A percentile compares a stretch with the other conserved stretches of the same genome.
These are phyloP conservation scores for Ophiocordyceps camponoti-leonardi DNA, from an alignment of 2,329 filamentous ascomycete species.

Conservation along the genomic window DNA sequence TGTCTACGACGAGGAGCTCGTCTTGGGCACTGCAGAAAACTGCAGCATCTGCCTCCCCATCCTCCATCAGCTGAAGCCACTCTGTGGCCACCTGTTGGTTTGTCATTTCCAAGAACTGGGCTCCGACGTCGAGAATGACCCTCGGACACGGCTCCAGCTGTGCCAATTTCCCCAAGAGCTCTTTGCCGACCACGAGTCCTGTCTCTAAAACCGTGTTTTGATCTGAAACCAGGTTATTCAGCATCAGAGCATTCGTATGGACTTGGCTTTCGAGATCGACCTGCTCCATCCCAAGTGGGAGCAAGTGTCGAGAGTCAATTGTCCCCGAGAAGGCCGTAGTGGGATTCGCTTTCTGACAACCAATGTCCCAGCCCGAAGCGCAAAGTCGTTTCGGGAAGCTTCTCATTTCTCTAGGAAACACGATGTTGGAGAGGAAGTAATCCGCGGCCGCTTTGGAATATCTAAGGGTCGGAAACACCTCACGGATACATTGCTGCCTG, in stretches of 20 bases:
- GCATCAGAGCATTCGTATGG: slow-evolving; percentile 49
- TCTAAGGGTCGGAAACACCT: slow-evolving; percentile 33
- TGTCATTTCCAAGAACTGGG: slow-evolving; percentile 45
- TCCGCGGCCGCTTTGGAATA: slow-evolving; percentile 36
- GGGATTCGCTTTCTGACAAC: slow-evolving; percentile 20
- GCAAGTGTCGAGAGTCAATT: slow-evolving; percentile 35
- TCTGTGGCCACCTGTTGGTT: slow-evolving; percentile 33
- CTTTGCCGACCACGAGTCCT: background rate
- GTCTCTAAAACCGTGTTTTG: slow-evolving; percentile 21
- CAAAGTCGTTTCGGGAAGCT: slow-evolving; percentile 44
- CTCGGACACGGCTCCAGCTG: background rate
- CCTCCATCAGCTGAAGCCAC: slow-evolving; percentile 26
- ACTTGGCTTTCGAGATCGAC: slow-evolving; percentile 31
- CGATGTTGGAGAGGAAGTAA: slow-evolving; percentile 38
- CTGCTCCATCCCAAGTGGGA: slow-evolving; percentile 37
- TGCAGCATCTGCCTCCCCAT: slow-evolving; percentile 9
- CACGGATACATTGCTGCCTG: slow-evolving; percentile 1
- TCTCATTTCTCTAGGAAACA: slow-evolving; percentile 42
- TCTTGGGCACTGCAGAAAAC: slow-evolving; percentile 41
- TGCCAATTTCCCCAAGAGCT: slow-evolving; percentile 26
- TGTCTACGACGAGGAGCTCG: slow-evolving; percentile 33
- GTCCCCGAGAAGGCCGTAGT: slow-evolving; percentile 52
- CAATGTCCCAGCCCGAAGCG: slow-evolving; percentile 49
- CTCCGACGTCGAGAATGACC: slow-evolving; percentile 55
- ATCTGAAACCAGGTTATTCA: slow-evolving; percentile 34